A percentile compares a stretch with the other conserved stretches of the same genome.
Evolutionary conservation across 805 yeast genomes (phyloP).

Genomic region (Kuraishia molischiana): DNA sequence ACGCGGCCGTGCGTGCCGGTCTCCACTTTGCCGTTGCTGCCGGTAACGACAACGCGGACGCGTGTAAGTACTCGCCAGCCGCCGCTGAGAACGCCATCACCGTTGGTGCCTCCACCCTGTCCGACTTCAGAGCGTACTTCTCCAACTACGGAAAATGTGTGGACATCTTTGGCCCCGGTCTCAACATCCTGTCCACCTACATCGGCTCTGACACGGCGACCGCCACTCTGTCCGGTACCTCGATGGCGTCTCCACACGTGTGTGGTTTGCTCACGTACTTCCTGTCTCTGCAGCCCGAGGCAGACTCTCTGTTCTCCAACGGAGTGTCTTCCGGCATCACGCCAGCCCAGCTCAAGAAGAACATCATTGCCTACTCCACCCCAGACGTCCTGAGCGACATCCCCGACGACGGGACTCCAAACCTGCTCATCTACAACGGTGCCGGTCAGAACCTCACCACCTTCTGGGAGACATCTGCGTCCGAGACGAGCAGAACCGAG

Average conservation of each 20-base stretch:
- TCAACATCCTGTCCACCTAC: conserved; percentile 75
- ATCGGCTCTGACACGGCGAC: conserved; percentile 71
- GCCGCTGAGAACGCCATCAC: conserved; percentile 77
- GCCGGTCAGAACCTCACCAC: conserved; percentile 62
- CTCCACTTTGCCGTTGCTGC: conserved; percentile 94
- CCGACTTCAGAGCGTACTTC: conserved; percentile 88
- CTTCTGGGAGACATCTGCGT: conserved; percentile 38
- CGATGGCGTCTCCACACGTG: conserved; percentile 98
- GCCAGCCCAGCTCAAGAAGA: conserved; percentile 70
- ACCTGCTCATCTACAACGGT: conserved; percentile 71
- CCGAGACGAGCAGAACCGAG: conserved; percentile 3
- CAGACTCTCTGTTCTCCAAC: conserved; percentile 51
- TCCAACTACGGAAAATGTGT: conserved; percentile 95
- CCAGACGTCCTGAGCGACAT: conserved; percentile 37
- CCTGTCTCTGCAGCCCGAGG: conserved; percentile 74
- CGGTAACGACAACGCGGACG: conserved; percentile 89
- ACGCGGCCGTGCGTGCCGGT: conserved; percentile 85
- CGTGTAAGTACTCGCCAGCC: conserved; percentile 90
- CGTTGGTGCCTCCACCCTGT: conserved; percentile 89
- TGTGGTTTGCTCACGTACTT: conserved; percentile 87
- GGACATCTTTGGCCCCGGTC: conserved; percentile 95
- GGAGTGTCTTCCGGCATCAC: conserved; percentile 46
- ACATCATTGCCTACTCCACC: conserved; percentile 60
- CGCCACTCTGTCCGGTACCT: conserved; percentile 86
- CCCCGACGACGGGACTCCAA: conserved; percentile 62